Evolutionary conservation across 73 alveolate genomes (phyloP).

Genomic region (Effrenium voratum): DNA sequence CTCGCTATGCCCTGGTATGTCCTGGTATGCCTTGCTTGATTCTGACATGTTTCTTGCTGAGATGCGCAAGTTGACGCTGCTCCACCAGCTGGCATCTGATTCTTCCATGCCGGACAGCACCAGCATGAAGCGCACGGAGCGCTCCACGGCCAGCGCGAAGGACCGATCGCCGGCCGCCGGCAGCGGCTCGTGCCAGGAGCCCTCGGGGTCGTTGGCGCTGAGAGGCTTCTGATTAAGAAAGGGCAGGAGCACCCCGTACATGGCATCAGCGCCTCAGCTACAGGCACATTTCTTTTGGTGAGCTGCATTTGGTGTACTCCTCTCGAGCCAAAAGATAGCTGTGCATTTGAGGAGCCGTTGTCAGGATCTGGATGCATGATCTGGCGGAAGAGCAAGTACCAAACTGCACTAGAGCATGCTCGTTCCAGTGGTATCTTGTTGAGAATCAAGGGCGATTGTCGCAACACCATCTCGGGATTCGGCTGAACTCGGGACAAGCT

Average conservation of each 20-base stretch:
- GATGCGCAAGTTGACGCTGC: conserved; percentile 46
- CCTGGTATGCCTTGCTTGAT: no score
- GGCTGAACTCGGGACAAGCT: conserved; percentile 68
- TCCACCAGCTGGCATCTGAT: conserved; percentile 61
- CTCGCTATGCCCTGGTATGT: no score
- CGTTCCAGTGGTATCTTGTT: neutral
- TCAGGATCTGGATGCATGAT: conserved; percentile 70
- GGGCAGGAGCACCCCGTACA: conserved; percentile 60
- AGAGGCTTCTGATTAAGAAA: conserved; percentile 54
- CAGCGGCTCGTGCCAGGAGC: conserved; percentile 46
- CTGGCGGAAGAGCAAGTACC: conserved; percentile 78
- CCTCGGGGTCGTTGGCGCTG: conserved; percentile 11
- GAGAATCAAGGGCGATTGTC: conserved; percentile 53
- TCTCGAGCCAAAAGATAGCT: no score
- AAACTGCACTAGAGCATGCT: conserved; percentile 32
- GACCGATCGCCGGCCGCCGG: conserved; percentile 81
- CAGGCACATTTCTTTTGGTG: no score
- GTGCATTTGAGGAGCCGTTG: conserved; percentile 29
- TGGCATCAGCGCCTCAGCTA: conserved; percentile 66
- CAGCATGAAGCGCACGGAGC: conserved; percentile 68
- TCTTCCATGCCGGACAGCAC: conserved; percentile 52
- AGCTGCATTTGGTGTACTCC: no score
- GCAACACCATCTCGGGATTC: conserved; percentile 72
- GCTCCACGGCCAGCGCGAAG: conserved; percentile 30
- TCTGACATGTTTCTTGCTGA: neutral